These are phyloP conservation scores for Thecaphora frezii DNA, from an alignment of 1,284 basidiomycete species.

Conservation along the genomic window DNA sequence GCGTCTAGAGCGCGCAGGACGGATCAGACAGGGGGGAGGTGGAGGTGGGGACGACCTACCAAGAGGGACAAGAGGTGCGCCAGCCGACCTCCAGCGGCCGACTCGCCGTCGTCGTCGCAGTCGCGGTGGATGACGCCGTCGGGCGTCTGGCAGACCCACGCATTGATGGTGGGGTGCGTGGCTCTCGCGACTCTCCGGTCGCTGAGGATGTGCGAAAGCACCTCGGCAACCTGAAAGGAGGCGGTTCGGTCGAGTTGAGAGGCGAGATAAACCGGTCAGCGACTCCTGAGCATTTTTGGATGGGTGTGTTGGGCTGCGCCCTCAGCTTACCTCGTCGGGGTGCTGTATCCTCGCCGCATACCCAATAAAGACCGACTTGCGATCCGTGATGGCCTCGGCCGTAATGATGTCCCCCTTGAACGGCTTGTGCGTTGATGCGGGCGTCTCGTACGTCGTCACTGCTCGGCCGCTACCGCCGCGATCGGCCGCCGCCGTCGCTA, in stretches of 20 bases:
- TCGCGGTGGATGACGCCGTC: slow-evolving; percentile 52
- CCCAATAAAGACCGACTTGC: slow-evolving; percentile 59
- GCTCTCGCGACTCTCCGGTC: slow-evolving; percentile 51
- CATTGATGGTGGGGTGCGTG: slow-evolving; percentile 56
- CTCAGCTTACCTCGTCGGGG: slow-evolving; percentile 48
- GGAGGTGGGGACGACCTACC: slow-evolving; percentile 16
- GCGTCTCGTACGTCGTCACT: too few species aligned
- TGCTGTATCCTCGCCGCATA: slow-evolving; percentile 45
- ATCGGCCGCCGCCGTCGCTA: too few species aligned
- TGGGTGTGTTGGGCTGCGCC: too few species aligned
- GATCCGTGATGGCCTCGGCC: slow-evolving; percentile 50
- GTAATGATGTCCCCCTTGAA: slow-evolving; percentile 25
- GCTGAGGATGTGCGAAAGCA: slow-evolving; percentile 38
- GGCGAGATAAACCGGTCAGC: background rate
- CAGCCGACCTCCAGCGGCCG: slow-evolving; percentile 57
- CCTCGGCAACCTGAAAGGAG: slow-evolving; percentile 18
- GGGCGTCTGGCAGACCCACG: slow-evolving; percentile 51
- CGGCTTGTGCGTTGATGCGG: background rate
- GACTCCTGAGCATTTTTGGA: too few species aligned
- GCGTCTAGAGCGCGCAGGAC: too few species aligned
- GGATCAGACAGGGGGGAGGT: too few species aligned
- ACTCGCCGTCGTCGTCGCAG: slow-evolving; percentile 58
- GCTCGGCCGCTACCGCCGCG: too few species aligned
- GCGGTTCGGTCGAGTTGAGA: background rate
- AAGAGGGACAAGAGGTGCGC: slow-evolving; percentile 56